Base-by-base conservation (phyloP, 768 basidiomycete species). In the Boletus fagicola region DNA sequence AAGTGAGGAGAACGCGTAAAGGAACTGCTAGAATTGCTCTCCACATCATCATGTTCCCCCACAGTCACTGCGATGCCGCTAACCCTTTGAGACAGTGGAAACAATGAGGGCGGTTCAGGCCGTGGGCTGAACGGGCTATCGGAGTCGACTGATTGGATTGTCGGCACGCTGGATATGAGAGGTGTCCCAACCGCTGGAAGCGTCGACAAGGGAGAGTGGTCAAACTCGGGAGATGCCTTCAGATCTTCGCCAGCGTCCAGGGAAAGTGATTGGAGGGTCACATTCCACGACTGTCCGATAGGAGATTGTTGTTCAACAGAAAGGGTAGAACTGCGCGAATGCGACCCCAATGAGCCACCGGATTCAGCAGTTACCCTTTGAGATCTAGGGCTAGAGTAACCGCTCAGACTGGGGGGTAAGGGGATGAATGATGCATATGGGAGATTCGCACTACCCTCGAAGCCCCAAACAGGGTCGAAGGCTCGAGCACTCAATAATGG, bases 191-290 rank as follows among this genome's bases (percentile, higher is more conserved):
- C 68, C 18, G 58, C 54, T 2, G 71, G 70, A 51, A 72, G 31
- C 12, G 56, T 70, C 24, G 70, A 72, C 42, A 73, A 57, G n/a
- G 72, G 72, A 11, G 71, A 65, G 51, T 70, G 72, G 28, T 73
- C 31, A 31, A 65, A 61, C 3, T 68, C 62, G 24, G 61, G 59
- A 10, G 60, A 65, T 13, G 42, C 49, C 43, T 62, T 64, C 18
- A 45, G 15, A 38, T 64, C 49, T 22, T 58, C 40, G 2, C 18
- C 38, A 36, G 33, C 33, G 10, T 60, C 58, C 13, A 62, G 38
- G 51, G 61, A 52, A 18, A 56, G 24, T 10, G 65, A 46, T 50
- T 22, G 60, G 40, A 58, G 38, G 7, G 51, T 33, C 36, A 18
- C 18, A 31, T 59, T 54, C 60, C 63, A 63, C 7, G 47, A 51